Conservation (phyloP, 768 basidiomycete species). For the Phlebiopsis flavidoalba region DNA sequence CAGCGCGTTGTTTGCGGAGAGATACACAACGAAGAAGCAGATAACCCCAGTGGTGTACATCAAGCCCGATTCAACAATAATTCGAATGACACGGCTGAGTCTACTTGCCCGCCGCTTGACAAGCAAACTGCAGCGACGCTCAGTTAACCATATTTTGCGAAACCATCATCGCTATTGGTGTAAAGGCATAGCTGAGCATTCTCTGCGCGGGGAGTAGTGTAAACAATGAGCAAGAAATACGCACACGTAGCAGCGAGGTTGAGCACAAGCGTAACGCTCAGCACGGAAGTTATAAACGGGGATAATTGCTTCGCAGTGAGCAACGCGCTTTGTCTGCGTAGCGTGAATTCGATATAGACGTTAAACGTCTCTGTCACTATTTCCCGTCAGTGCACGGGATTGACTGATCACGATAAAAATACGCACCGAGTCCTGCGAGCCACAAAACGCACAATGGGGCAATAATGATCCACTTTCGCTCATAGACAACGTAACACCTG, state of each 20-base stretch:
- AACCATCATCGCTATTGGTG: neutral
- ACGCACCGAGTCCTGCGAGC: neutral
- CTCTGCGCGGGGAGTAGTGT: neutral
- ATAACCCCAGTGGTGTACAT: neutral
- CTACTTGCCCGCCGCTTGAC: neutral
- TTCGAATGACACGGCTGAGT: neutral
- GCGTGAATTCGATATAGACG: neutral
- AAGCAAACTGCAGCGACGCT: neutral
- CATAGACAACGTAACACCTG: slow-evolving; percentile 23
- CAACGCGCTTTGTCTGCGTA: neutral
- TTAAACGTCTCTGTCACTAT: neutral
- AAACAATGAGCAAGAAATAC: neutral
- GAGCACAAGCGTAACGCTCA: neutral
- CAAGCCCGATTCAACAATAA: neutral
- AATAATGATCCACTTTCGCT: slow-evolving; percentile 9
- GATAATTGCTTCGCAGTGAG: neutral
- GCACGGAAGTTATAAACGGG: slow-evolving; percentile 5
- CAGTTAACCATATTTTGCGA: neutral
- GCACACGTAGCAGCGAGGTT: slow-evolving; percentile 4
- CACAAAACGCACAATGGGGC: neutral
- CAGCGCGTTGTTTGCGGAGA: neutral
- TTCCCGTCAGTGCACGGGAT: slow-evolving; percentile 15
- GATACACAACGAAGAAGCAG: neutral
- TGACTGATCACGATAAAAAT: slow-evolving; percentile 6
- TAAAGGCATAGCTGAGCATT: neutral